Evolutionary conservation across 306 rosid genomes (phyloP).

Genomic region (Cucumis sativus): Cucumber_9930_V3 NC_026657.2:487501-488000

Average conservation of each 20-base stretch:
- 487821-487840: slow-evolving; percentile 55
- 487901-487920: slow-evolving; percentile 95
- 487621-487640: background rate
- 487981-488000: slow-evolving; percentile 76
- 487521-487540: background rate
- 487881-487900: slow-evolving; percentile 94
- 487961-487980: slow-evolving; percentile 91
- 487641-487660: background rate
- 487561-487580: background rate
- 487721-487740: background rate
- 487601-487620: background rate
- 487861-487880: slow-evolving; percentile 99
- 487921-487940: slow-evolving; percentile 87
- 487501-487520: background rate
- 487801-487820: background rate
- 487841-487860: slow-evolving; percentile 98
- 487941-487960: slow-evolving; percentile 61
- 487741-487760: background rate
- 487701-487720: background rate
- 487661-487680: background rate
- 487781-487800: background rate
- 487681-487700: background rate
- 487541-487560: background rate
- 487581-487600: background rate
- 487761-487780: background rate